Conservation (phyloP, 352 stramenopile species). For the Poterioochromonas sp. region DNA sequence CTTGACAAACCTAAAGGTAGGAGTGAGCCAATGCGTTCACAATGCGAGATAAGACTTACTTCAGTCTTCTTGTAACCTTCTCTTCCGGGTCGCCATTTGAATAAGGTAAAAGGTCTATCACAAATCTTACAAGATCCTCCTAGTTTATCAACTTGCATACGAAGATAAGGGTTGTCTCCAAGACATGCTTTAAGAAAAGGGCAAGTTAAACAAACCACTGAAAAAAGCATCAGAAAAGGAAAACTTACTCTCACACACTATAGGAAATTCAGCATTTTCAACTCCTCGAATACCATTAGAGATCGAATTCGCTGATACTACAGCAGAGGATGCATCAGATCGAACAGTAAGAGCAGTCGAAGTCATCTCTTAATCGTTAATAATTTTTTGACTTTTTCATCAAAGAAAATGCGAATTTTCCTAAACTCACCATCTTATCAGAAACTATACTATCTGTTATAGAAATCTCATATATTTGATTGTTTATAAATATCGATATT, state of each 20-base stretch:
- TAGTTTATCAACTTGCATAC: conserved; percentile 94
- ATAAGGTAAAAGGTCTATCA: conserved; percentile 90
- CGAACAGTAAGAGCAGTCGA: too few species aligned
- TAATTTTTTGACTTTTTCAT: too few species aligned
- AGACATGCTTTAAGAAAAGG: conserved; percentile 74
- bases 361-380: too few species aligned
- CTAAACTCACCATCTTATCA: too few species aligned
- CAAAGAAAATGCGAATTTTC: too few species aligned
- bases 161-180: conserved; percentile 96
- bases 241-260: background rate
- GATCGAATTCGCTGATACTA: background rate
- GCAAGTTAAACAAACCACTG: background rate
- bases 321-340: too few species aligned
- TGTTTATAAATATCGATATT: background rate
- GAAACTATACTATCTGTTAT: background rate
- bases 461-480: background rate
- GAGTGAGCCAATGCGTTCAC: background rate
- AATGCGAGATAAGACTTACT: conserved; percentile 7
- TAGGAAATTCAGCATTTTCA: conserved; percentile 18
- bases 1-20: conserved; percentile 79
- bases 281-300: background rate
- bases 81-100: conserved; percentile 63
- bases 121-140: conserved; percentile 97
- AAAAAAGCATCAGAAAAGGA: background rate
- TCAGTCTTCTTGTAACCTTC: conserved; percentile 19